Base-by-base conservation (phyloP, 257 asterid species). In the Capsicum chinense region DNA sequence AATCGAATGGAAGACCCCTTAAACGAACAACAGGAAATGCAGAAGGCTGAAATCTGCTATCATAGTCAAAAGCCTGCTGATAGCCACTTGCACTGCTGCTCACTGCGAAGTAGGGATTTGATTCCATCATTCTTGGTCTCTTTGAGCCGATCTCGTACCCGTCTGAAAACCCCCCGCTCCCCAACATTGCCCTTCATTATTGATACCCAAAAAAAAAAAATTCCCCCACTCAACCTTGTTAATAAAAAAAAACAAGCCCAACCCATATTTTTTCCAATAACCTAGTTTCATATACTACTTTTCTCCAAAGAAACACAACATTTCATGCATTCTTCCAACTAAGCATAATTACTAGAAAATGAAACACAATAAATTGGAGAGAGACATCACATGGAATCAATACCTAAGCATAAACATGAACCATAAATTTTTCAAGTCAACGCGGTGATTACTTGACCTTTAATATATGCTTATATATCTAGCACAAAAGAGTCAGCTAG, bases 101-200 rank as follows among this genome's bases (percentile, higher is more conserved):
- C 93, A 93, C 98, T 93, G 97, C 97, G 92, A 97, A 93, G 98
- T 97, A 97, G 94, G 98, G 97, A 93, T 91, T 95, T 83, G 99
- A 91, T 88, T 97, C 99, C 98, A 89, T 95, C 98, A 97, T 90
- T 97, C 99, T 95, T 93, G 98, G 99, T 93, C 99, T 93, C 99
- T 97, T 97, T 93, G 99, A 95, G 95, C 98, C 97, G 94, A 97
- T 92, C 97, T 88, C 95, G 97, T 93, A 97, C 95, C 98, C 97
- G 92, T 95, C 98, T 87, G 98, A 93, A 90, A 92, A 94, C 98
- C 98, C 99, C 97, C 97, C 98, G 98, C 99, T 97, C 95, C 98
- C 99, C 92, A 90, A 97, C 95, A 92, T 90, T 88, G 98, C 93
- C 98, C 99, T 96, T 96, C 98, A 87, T 92, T 87, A 92, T 90